Percentiles rank a stretch among this genome's conserved stretches.
Evolutionary conservation across 73 alveolate species (phyloP).

Genomic region (Paramecium sonneborni): DNA sequence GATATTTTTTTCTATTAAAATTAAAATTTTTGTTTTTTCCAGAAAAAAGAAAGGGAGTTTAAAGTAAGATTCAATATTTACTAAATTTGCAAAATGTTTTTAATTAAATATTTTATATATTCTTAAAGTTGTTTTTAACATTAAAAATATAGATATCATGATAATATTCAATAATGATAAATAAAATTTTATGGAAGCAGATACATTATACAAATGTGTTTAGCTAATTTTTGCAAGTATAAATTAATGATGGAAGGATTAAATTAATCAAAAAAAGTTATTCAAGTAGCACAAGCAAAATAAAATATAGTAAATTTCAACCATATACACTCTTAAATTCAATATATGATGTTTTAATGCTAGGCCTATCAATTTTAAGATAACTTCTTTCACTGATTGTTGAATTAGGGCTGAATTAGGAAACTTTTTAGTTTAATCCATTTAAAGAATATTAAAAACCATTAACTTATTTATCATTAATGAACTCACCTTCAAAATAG

Average conservation of each 20-base stretch:
- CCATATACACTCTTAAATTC: background rate
- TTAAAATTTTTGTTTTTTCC: background rate
- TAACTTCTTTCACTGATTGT: background rate
- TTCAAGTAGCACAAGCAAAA: background rate
- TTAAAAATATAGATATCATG: background rate
- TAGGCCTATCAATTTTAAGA: background rate
- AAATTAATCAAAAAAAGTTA: background rate
- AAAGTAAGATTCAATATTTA: too few species aligned
- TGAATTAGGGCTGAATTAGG: background rate
- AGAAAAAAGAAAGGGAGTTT: too few species aligned
- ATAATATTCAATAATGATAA: background rate
- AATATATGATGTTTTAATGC: background rate
- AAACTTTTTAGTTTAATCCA: background rate
- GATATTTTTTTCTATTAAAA: background rate
- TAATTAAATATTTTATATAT: too few species aligned
- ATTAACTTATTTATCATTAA: slow-evolving; percentile 69
- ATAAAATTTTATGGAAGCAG: background rate
- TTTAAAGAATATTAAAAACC: background rate
- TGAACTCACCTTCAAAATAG: slow-evolving; percentile 80
- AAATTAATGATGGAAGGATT: background rate
- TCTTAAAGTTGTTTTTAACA: too few species aligned
- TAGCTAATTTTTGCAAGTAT: background rate
- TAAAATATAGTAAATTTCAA: background rate
- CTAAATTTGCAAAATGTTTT: too few species aligned
- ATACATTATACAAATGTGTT: background rate